A percentile compares a stretch with the other conserved stretches of the same genome.
Conservation (phyloP, 2,329 filamentous ascomycete species). For the Helotiales sp. region DNA sequence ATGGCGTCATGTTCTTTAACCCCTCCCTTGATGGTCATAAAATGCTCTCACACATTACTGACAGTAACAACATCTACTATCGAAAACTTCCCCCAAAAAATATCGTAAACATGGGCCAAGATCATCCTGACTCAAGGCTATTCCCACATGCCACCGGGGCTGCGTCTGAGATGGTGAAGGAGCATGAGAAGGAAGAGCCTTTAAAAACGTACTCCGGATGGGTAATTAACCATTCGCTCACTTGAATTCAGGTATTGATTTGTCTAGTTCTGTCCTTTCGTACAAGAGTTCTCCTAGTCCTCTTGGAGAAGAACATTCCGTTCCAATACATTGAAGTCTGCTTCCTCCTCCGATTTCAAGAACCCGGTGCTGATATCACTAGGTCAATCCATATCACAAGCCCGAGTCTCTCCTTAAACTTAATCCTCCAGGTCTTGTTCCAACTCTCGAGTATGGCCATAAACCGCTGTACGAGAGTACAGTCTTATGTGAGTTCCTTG, state of each 20-base stretch:
- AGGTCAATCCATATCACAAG: conserved; percentile 74
- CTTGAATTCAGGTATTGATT: neutral
- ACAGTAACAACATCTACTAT: too few species aligned
- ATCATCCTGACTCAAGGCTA: conserved; percentile 41
- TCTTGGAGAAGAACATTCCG: conserved; percentile 73
- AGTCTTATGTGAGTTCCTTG: conserved; percentile 76
- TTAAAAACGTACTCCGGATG: conserved; percentile 75
- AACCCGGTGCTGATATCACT: neutral
- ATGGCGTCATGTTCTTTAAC: neutral
- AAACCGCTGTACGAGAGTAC: conserved; percentile 75
- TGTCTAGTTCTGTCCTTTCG: conserved; percentile 58
- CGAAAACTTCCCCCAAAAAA: neutral
- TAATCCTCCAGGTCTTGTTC: conserved; percentile 78
- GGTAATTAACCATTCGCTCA: conserved; percentile 53
- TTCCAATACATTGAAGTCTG: conserved; percentile 76
- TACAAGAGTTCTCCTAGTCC: conserved; percentile 75
- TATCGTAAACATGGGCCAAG: conserved; percentile 23
- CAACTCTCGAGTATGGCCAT: conserved; percentile 62
- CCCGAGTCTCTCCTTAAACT: conserved; percentile 68
- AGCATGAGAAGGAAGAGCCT: conserved; percentile 53
- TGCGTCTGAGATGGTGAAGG: conserved; percentile 53
- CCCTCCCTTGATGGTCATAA: neutral
- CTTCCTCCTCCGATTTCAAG: neutral
- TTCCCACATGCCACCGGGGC: conserved; percentile 54
- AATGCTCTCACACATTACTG: neutral